These are phyloP conservation scores for Flaveria trinervia DNA, from an alignment of 129 eudicot genomes.

Conservation along the genomic window DNA sequence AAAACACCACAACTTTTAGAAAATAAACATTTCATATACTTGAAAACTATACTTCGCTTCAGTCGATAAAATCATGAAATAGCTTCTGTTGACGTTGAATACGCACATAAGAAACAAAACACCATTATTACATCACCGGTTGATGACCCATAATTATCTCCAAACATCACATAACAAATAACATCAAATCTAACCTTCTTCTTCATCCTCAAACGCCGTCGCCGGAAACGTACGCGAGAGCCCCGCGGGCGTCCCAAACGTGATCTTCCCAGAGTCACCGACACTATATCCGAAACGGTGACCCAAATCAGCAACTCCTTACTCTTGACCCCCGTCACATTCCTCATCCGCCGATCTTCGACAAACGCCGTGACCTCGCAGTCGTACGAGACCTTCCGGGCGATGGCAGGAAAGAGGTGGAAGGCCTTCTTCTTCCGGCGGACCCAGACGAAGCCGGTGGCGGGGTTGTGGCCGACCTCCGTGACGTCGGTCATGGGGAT, in stretches of 20 bases:
- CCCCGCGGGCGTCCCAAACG: constrained; percentile 69
- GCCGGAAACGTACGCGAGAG: constrained; percentile 69
- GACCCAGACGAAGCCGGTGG: constrained; percentile 89
- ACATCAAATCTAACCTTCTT: neutral
- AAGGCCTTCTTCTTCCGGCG: constrained; percentile 56
- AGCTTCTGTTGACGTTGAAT: too few relatives aligned
- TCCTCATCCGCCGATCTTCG: constrained; percentile 70
- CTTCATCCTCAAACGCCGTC: constrained; percentile 59
- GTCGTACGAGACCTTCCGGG: constrained; percentile 59
- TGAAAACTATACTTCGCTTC: too few relatives aligned
- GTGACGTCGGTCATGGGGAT: constrained; percentile 68
- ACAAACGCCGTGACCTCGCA: constrained; percentile 77
- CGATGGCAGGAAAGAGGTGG: constrained; percentile 55
- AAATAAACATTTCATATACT: too few relatives aligned
- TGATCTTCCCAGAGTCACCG: constrained; percentile 55
- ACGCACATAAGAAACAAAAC: too few relatives aligned
- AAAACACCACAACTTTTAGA: too few relatives aligned
- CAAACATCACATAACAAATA: neutral
- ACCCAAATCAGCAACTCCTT: constrained; percentile 87
- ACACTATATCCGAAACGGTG: constrained; percentile 59
- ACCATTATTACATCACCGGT: neutral
- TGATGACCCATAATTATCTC: too few relatives aligned
- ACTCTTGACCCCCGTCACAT: constrained; percentile 76
- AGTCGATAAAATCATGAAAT: too few relatives aligned
- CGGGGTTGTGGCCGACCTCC: constrained; percentile 67